Conservation (phyloP, 441 rosid species). For the Jatropha podagrica region DNA sequence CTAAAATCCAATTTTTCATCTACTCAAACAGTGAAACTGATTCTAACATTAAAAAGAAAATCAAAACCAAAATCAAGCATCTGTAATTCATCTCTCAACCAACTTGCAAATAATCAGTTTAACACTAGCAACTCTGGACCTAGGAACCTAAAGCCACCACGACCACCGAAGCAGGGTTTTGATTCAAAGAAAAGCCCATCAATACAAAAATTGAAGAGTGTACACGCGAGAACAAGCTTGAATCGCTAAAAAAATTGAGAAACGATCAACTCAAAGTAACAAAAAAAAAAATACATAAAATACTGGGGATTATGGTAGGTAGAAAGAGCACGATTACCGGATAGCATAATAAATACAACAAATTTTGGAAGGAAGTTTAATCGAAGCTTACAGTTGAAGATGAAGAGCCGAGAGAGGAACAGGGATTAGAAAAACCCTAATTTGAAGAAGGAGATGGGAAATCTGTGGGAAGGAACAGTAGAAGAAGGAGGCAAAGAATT, state of each 20-base stretch:
- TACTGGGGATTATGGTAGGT: constrained; percentile 1
- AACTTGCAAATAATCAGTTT: not conserved
- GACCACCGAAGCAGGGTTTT: constrained; percentile 15
- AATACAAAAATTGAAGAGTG: constrained; percentile 1
- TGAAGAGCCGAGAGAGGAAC: not conserved
- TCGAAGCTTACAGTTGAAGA: constrained; percentile 31
- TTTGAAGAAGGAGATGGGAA: constrained; percentile 17
- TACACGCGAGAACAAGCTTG: not conserved
- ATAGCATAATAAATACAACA: not conserved
- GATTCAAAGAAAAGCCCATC: constrained; percentile 7
- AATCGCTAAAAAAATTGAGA: not conserved
- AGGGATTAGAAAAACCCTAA: constrained; percentile 21
- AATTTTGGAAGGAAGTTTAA: constrained; percentile 3
- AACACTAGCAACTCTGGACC: constrained; percentile 6
- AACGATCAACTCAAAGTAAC: constrained; percentile 13
- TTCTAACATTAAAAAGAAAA: not conserved
- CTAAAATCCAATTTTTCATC: not conserved
- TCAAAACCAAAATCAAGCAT: constrained; percentile 8
- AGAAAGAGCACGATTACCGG: not conserved
- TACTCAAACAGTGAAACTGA: not conserved
- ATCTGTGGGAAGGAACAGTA: constrained; percentile 27
- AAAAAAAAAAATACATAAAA: constrained; percentile 10
- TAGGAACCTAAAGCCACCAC: constrained; percentile 14
- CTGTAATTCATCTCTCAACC: constrained; percentile 1
- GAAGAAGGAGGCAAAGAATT: constrained; percentile 21